Percentiles rank a stretch among this genome's conserved stretches.
These are phyloP conservation scores for Rhynchospora pubera DNA, from an alignment of 176 grass and related monocot species.

Conservation along the genomic window DNA sequence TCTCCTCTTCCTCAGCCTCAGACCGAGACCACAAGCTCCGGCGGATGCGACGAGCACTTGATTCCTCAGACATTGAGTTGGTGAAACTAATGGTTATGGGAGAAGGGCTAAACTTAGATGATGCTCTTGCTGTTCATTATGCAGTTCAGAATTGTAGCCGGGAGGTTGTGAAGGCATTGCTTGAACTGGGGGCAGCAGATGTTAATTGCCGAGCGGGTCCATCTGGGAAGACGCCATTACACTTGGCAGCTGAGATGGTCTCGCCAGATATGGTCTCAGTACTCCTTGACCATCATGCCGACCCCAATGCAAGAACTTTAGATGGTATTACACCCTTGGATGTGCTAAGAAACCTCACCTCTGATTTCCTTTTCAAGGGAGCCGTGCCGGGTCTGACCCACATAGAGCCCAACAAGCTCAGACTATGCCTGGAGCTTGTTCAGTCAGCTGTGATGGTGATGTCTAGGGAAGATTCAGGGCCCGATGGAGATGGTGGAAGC, in stretches of 20 bases:
- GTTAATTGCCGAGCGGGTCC: constrained; percentile 78
- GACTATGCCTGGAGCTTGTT: constrained; percentile 92
- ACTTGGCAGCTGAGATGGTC: constrained; percentile 88
- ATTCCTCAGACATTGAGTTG: constrained; percentile 93
- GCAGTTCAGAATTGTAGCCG: constrained; percentile 77
- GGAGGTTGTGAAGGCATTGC: constrained; percentile 95
- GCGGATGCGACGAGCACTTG: constrained; percentile 58
- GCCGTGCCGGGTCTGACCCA: constrained; percentile 79
- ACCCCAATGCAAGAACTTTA: constrained; percentile 71
- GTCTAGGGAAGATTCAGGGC: constrained; percentile 58
- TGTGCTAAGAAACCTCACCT: constrained; percentile 84
- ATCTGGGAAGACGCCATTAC: constrained; percentile 67
- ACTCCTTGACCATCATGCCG: constrained; percentile 93
- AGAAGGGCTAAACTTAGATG: constrained; percentile 92
- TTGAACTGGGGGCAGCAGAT: constrained; percentile 95
- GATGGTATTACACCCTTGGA: constrained; percentile 80
- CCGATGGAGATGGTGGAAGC: constrained; percentile 17
- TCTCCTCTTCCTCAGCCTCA: constrained; percentile 25
- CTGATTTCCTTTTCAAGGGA: constrained; percentile 99
- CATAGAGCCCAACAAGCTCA: constrained; percentile 95
- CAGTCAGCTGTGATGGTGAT: constrained; percentile 87
- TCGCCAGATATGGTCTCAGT: constrained; percentile 94
- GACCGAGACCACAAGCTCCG: constrained; percentile 86
- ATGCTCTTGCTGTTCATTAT: constrained; percentile 90
- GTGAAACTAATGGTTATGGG: constrained; percentile 99